Percentiles rank a stretch among this genome's conserved stretches.
Evolutionary conservation across 2,329 filamentous ascomycete genomes (phyloP).

Genomic region (Stachybotrys echinatus): DNA sequence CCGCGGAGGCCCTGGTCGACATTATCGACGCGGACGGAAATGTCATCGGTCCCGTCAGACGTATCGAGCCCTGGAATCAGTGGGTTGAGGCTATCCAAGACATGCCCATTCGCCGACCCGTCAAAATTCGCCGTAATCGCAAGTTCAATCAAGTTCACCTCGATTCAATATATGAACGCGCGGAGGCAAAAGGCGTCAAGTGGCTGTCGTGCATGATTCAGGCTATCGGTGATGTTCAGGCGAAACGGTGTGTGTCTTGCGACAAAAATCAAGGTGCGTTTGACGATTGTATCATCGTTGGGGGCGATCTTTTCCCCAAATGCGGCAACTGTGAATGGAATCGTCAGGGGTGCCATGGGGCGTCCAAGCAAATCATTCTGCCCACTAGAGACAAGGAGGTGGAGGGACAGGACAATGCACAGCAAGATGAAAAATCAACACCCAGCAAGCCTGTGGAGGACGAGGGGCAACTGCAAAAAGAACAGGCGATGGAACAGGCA

Average conservation of each 20-base stretch:
- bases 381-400: too few species aligned
- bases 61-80: conserved; percentile 32
- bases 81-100: conserved; percentile 31
- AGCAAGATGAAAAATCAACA: too few species aligned
- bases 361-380: too few species aligned
- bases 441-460: background rate
- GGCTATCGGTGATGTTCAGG: conserved; percentile 38
- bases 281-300: conserved; percentile 37
- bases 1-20: conserved; percentile 20
- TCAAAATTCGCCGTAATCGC: conserved; percentile 35
- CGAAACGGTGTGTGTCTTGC: conserved; percentile 34
- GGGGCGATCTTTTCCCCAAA: conserved; percentile 34
- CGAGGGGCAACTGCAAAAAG: background rate
- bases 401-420: background rate
- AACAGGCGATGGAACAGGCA: background rate
- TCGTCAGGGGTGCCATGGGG: conserved; percentile 29
- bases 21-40: conserved; percentile 31
- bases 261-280: conserved; percentile 37
- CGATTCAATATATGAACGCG: conserved; percentile 33
- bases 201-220: conserved; percentile 47
- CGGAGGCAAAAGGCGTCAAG: conserved; percentile 36
- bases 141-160: conserved; percentile 35
- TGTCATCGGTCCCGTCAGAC: conserved; percentile 30
- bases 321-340: conserved; percentile 50
- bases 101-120: conserved; percentile 29